Evolutionary conservation across 2,329 filamentous ascomycete species (phyloP).

Genomic region (Fusarium sp.): DNA sequence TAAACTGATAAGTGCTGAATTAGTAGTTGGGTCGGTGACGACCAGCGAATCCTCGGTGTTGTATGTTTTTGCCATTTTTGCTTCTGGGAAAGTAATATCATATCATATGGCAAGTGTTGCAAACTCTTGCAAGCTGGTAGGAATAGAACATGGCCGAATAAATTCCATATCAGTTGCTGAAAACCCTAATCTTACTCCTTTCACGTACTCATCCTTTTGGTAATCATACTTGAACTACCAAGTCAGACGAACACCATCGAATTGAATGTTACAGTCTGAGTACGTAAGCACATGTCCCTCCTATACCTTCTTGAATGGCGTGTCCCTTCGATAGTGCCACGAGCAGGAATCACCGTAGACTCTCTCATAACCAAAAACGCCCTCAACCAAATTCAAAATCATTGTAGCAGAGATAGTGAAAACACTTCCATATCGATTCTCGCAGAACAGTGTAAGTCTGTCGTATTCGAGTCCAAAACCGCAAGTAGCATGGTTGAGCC

Average conservation of each 20-base stretch:
- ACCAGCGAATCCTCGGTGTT: constrained; percentile 41
- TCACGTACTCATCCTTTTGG: too few species aligned
- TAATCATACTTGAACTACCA: too few species aligned
- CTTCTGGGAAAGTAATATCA: not conserved
- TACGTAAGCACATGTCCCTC: not conserved
- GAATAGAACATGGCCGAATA: too few species aligned
- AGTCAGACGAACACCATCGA: too few species aligned
- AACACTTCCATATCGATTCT: constrained; percentile 51
- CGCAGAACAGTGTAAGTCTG: constrained; percentile 56
- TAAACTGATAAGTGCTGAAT: too few species aligned
- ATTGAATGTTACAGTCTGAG: too few species aligned
- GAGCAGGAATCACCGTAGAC: constrained; percentile 40
- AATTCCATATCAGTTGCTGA: too few species aligned
- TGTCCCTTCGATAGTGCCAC: constrained; percentile 50
- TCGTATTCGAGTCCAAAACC: constrained; percentile 62
- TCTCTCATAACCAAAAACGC: constrained; percentile 61
- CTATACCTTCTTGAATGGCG: constrained; percentile 24
- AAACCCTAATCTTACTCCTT: too few species aligned
- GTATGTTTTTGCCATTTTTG: constrained; percentile 20
- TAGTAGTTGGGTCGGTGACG: too few species aligned
- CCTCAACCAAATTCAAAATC: constrained; percentile 63
- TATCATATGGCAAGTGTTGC: too few species aligned
- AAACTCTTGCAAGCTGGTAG: too few species aligned
- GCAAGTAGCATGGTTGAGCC: constrained; percentile 61
- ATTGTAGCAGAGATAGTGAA: constrained; percentile 60